phyloP scores from a whole-genome alignment of 345 rosid species.

The Gynandropsis gynandra region DNA sequence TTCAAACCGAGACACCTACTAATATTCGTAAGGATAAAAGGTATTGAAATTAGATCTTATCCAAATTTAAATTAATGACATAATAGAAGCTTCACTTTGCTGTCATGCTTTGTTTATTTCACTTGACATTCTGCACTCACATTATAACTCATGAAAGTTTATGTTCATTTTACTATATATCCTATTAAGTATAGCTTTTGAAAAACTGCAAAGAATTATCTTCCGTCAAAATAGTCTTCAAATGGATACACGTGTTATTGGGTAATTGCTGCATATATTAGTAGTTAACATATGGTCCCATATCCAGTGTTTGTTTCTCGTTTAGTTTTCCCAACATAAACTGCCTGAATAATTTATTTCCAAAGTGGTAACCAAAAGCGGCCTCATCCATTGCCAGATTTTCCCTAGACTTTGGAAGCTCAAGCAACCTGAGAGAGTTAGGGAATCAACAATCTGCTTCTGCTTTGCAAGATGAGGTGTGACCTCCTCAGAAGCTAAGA shows the following conservation, averaged over 20 bases:
- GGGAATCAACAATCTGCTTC: slow-evolving; percentile 51
- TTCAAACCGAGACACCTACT: slow-evolving; percentile 32
- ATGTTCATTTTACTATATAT: no score
- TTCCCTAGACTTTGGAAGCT: slow-evolving; percentile 50
- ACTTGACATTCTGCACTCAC: no score
- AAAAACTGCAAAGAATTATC: no score
- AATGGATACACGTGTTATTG: no score
- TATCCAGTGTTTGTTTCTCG: no score
- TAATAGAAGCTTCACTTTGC: slow-evolving; percentile 2
- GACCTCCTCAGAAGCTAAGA: slow-evolving; percentile 13
- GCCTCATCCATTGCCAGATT: slow-evolving; percentile 34
- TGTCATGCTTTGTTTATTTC: slow-evolving; percentile 8
- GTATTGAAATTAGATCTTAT: slow-evolving; percentile 25
- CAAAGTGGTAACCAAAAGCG: slow-evolving; percentile 17
- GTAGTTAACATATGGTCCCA: no score
- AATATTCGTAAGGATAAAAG: slow-evolving; percentile 49
- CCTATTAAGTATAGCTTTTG: no score
- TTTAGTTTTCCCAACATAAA: not conserved
- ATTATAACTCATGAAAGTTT: no score
- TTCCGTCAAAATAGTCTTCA: no score
- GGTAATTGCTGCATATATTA: no score
- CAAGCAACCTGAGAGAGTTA: slow-evolving; percentile 40
- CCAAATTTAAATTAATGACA: not conserved
- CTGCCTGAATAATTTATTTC: no score
- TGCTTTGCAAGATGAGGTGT: slow-evolving; percentile 82